These are phyloP conservation scores for Mortierella sp. DNA, from an alignment of 371 early-diverging fungal genomes.

Conservation along the genomic window DNA sequence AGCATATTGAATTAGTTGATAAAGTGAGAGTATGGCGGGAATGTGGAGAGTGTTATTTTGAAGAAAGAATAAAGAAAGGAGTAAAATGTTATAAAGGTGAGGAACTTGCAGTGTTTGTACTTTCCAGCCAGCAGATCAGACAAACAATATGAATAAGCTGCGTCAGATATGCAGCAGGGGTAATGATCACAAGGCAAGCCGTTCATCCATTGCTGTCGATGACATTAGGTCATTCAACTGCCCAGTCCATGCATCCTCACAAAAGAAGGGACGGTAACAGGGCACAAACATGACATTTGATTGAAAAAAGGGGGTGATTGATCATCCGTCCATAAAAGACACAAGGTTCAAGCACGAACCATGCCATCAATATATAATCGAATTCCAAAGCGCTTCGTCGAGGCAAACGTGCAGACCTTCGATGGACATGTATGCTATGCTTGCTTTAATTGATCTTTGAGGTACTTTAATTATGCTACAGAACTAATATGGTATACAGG, in stretches of 20 bases:
- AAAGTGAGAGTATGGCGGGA: background rate
- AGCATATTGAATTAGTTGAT: constrained; percentile 23
- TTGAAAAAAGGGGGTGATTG: constrained; percentile 1
- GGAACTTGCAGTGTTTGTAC: background rate
- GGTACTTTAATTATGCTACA: background rate
- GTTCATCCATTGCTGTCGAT: background rate
- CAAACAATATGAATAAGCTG: background rate
- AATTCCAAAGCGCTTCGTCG: background rate
- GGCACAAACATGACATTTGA: background rate
- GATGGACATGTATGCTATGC: too few relatives aligned
- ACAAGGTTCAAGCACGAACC: background rate
- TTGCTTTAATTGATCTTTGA: background rate
- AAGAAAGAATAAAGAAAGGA: background rate
- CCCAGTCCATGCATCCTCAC: background rate
- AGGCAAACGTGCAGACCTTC: background rate
- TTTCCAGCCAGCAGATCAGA: background rate
- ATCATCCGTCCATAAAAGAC: constrained; percentile 6
- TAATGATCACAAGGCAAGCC: background rate
- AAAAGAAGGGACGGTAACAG: background rate
- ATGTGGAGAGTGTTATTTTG: background rate
- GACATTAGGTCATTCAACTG: constrained; percentile 6
- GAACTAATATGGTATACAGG: background rate
- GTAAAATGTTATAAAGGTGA: background rate
- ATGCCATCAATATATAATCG: background rate
- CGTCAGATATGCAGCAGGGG: background rate